Conservation (phyloP, 306 rosid species). For the Cucurbita pepo region DNA sequence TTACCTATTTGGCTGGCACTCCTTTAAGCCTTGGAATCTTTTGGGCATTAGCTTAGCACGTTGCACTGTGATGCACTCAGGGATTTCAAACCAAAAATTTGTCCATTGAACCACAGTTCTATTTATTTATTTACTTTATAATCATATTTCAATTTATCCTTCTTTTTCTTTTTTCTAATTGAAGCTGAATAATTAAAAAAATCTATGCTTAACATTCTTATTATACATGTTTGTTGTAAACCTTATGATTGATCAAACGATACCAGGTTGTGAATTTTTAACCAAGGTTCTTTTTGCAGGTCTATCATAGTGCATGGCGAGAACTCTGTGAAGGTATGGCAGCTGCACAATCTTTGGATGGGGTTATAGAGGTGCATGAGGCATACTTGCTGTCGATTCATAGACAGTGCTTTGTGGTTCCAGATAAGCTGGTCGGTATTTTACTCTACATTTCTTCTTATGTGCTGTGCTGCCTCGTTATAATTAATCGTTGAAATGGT, state of each 20-base stretch:
- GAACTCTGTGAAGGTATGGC: constrained; percentile 87
- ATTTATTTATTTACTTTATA: neutral
- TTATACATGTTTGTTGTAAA: neutral
- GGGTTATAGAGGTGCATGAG: constrained; percentile 87
- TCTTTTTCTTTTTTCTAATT: neutral
- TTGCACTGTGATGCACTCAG: neutral
- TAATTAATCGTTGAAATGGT: constrained; percentile 16
- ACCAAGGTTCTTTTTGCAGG: constrained; percentile 40
- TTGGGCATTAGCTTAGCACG: neutral
- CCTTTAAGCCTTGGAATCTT: neutral
- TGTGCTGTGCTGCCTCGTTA: constrained; percentile 1
- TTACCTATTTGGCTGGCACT: neutral
- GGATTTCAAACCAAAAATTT: neutral
- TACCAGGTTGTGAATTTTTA: constrained; percentile 14
- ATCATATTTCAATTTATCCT: neutral
- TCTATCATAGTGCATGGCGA: constrained; percentile 98
- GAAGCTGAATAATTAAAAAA: neutral
- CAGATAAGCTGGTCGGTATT: constrained; percentile 79
- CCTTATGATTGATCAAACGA: neutral
- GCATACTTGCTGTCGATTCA: constrained; percentile 77
- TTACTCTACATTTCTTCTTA: constrained; percentile 1
- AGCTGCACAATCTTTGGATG: constrained; percentile 73
- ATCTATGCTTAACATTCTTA: neutral
- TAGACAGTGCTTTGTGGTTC: constrained; percentile 94
- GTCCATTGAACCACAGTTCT: neutral